These are phyloP conservation scores for Pseudogymnoascus destructans DNA, from an alignment of 2,329 filamentous ascomycete genomes.

Conservation along the genomic window DNA sequence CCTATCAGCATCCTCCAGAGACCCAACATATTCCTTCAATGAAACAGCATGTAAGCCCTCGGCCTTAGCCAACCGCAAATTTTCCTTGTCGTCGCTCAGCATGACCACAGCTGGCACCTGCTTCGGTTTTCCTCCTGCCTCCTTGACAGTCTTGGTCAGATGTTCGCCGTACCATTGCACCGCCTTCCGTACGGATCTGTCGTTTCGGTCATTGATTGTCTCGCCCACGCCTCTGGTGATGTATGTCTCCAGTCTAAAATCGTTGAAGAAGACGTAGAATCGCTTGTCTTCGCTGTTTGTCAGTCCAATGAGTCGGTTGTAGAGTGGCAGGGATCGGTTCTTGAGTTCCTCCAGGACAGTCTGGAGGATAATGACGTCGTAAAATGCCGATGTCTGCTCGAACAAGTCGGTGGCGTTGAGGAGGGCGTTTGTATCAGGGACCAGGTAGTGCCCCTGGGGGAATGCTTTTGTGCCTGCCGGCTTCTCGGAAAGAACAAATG, in stretches of 20 bases:
- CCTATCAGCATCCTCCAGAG: conserved; percentile 70
- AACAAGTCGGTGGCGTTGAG: conserved; percentile 95
- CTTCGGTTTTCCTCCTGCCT: conserved; percentile 35
- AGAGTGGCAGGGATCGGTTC: conserved; percentile 84
- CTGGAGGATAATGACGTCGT: conserved; percentile 93
- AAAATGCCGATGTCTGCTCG: conserved; percentile 80
- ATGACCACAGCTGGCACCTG: conserved; percentile 70
- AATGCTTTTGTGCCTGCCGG: conserved; percentile 74
- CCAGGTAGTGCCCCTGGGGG: conserved; percentile 79
- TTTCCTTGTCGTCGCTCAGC: conserved; percentile 85
- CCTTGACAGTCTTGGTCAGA: conserved; percentile 49
- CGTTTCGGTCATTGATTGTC: conserved; percentile 92
- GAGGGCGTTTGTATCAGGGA: conserved; percentile 93
- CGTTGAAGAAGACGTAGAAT: conserved; percentile 98
- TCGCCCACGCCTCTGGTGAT: conserved; percentile 63
- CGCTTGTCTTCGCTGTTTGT: conserved; percentile 95
- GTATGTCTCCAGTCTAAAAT: conserved; percentile 88
- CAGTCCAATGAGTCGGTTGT: conserved; percentile 80
- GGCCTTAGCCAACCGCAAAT: conserved; percentile 64
- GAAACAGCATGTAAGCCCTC: conserved; percentile 60
- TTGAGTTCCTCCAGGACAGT: conserved; percentile 93
- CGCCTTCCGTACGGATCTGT: conserved; percentile 74
- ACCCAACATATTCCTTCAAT: conserved; percentile 65
- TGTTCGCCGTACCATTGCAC: conserved; percentile 87
- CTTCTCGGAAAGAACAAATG: conserved; percentile 79